phyloP scores from a whole-genome alignment of 1,284 basidiomycete species.

The Ceratobasidium sp. region DNA sequence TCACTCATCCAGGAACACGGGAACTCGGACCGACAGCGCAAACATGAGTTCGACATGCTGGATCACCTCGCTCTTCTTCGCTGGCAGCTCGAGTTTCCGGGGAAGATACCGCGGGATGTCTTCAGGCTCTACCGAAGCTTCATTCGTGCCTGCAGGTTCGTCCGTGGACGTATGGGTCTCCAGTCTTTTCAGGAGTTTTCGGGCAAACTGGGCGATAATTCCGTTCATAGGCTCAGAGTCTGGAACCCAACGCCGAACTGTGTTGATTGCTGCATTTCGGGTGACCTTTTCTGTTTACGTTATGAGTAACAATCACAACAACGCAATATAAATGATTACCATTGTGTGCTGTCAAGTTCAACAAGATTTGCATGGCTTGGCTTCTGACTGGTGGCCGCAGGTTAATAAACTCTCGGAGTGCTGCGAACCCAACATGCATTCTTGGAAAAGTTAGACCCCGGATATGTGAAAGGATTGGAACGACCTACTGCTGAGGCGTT shows the following conservation, averaged over 20 bases:
- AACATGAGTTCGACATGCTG: conserved; percentile 93
- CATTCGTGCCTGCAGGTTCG: neutral
- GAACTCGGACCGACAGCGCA: conserved; percentile 86
- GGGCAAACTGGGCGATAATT: conserved; percentile 52
- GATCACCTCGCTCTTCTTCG: conserved; percentile 75
- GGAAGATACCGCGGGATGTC: conserved; percentile 71
- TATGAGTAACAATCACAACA: conserved; percentile 3
- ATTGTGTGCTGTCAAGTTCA: conserved; percentile 90
- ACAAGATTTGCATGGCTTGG: conserved; percentile 79
- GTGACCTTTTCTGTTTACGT: conserved; percentile 71
- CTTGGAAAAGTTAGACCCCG: conserved; percentile 50
- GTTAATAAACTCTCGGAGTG: conserved; percentile 84
- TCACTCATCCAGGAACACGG: conserved; percentile 89
- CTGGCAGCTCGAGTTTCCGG: conserved; percentile 75
- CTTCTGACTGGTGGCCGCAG: conserved; percentile 81
- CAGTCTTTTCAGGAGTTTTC: conserved; percentile 49
- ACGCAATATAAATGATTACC: conserved; percentile 59
- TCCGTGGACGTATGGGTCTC: conserved; percentile 41
- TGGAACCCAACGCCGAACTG: conserved; percentile 91
- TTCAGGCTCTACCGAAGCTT: neutral
- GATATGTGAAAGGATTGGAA: neutral
- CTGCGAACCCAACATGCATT: conserved; percentile 85
- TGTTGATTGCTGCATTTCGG: conserved; percentile 90
- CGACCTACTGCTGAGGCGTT: conserved; percentile 73
- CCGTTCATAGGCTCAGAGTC: conserved; percentile 79